A percentile compares a stretch with the other conserved stretches of the same genome.
These are phyloP conservation scores for Microcera coccophila DNA, from an alignment of 2,329 filamentous ascomycete species.

Conservation along the genomic window DNA sequence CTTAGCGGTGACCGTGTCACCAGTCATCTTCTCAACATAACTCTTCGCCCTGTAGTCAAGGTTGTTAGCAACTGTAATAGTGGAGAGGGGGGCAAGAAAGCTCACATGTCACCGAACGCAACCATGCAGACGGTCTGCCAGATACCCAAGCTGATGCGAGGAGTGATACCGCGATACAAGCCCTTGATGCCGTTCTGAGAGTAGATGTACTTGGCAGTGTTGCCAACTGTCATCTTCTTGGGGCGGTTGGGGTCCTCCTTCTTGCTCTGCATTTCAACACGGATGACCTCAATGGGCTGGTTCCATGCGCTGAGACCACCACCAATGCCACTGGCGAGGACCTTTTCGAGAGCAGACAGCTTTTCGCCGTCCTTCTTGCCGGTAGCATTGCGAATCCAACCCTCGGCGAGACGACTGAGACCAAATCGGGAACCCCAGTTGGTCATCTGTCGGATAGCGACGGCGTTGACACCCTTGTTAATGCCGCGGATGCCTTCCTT, in stretches of 20 bases:
- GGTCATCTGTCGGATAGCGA: conserved; percentile 97
- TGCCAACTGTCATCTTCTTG: conserved; percentile 97
- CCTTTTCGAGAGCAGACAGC: conserved; percentile 79
- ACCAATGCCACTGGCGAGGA: conserved; percentile 78
- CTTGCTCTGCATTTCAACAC: conserved; percentile 99
- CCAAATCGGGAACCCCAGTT: conserved; percentile 99
- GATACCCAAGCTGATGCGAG: conserved; percentile 89
- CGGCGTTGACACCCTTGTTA: conserved; percentile 98
- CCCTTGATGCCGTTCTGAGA: conserved; percentile 80
- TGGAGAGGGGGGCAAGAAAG: conserved; percentile 25
- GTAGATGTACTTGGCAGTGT: conserved; percentile 85
- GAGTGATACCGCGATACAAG: conserved; percentile 91
- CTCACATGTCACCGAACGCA: conserved; percentile 94
- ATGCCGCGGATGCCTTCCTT: conserved; percentile 91
- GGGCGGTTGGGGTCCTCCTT: conserved; percentile 95
- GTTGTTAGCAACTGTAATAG: conserved; percentile 2
- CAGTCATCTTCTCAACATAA: conserved; percentile 64
- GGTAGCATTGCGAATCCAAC: conserved; percentile 73
- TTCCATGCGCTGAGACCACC: conserved; percentile 98
- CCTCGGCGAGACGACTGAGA: conserved; percentile 85
- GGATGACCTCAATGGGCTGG: conserved; percentile 99
- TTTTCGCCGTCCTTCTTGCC: conserved; percentile 77
- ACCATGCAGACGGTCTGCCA: conserved; percentile 99
- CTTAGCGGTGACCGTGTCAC: conserved; percentile 62
- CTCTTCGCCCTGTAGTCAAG: conserved; percentile 56